Evolutionary conservation across 2,329 filamentous ascomycete species (phyloP), one percentile per base, ranked within the genome.

Genomic region (Apiospora phragmitis): DNA sequence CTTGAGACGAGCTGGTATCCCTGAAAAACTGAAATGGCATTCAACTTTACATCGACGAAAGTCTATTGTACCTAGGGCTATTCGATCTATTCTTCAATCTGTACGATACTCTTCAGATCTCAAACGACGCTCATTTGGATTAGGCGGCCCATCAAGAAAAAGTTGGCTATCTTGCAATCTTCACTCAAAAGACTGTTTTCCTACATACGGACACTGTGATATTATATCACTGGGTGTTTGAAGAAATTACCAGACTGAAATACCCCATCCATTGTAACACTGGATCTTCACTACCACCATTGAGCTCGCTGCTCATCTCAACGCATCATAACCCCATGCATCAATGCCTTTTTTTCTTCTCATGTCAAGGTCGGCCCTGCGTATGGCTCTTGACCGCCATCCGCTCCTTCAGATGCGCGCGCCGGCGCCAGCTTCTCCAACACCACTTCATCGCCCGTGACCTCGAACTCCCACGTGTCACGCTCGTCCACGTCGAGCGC

Each of bases 341-440:
- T 43, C 42, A 43, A 43, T 2, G 4, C 42, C 38, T 41, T 11
- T n/a, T 32, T 35, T 18, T 7, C 8, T 7, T 14, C 6, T 35
- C 8, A 35, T n/a, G 16, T 9, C 29, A 35, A 12, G 16, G 29
- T 6, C 8, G 3, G 1, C 29, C 14, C 6, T 29, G 3, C 7
- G 4, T 18, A 35, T 59, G 16, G 21, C 21, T 11, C 21, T n/a
- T 11, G 21, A 7, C 16, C 14, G 26, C 26, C 26, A 2, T 35
- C 29, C 24, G 26, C 49, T 29, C 14, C 14, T 4, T 47, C 32
- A 12, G 29, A 26, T 18, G 16, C 55, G 4, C 55, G 16, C 32
- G 55, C 55, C 11, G 73, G 71, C 43, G 76, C 75, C 24, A 67
- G 32, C 65, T 12, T 47, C 42, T 67, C 65, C 8, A 67, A 26